phyloP scores from a whole-genome alignment of 768 basidiomycete species.

The Fomitopsis serialis region DNA sequence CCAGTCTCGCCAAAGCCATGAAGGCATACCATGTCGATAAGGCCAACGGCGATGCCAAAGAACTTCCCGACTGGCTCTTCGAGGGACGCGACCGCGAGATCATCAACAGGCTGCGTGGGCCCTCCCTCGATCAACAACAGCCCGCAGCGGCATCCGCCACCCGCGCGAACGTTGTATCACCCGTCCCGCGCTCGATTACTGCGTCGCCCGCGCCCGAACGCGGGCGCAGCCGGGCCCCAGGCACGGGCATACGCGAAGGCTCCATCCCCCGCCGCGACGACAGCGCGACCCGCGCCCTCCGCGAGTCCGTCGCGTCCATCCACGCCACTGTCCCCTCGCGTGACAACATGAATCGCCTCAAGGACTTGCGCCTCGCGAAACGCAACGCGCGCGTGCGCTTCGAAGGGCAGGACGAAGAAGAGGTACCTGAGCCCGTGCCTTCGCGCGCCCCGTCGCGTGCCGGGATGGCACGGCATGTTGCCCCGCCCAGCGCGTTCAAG shows the following conservation, averaged over 20 bases:
- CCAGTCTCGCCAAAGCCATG: conserved; percentile 57
- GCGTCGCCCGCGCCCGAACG: conserved; percentile 3
- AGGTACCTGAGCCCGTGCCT: background rate
- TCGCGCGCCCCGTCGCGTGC: background rate
- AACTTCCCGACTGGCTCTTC: conserved; percentile 66
- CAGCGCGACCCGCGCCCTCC: background rate
- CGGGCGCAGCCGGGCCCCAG: background rate
- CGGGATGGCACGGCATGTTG: background rate
- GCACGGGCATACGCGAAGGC: background rate
- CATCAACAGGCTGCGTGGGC: conserved; percentile 2
- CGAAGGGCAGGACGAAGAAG: conserved; percentile 6
- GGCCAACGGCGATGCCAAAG: conserved; percentile 42
- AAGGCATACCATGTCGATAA: conserved; percentile 63
- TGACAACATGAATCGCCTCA: conserved; percentile 14
- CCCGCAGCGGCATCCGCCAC: conserved; percentile 2
- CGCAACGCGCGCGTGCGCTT: conserved; percentile 20
- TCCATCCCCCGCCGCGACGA: background rate
- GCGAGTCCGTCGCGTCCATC: background rate
- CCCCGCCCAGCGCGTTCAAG: background rate
- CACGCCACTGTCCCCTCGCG: conserved; percentile 2
- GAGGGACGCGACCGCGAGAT: conserved; percentile 46
- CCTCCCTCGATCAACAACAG: conserved; percentile 5
- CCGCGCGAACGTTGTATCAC: background rate
- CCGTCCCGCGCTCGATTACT: conserved; percentile 19
- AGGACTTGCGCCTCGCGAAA: conserved; percentile 19